phyloP scores from a whole-genome alignment of 345 rosid species.

The Cardamine occulta region DNA sequence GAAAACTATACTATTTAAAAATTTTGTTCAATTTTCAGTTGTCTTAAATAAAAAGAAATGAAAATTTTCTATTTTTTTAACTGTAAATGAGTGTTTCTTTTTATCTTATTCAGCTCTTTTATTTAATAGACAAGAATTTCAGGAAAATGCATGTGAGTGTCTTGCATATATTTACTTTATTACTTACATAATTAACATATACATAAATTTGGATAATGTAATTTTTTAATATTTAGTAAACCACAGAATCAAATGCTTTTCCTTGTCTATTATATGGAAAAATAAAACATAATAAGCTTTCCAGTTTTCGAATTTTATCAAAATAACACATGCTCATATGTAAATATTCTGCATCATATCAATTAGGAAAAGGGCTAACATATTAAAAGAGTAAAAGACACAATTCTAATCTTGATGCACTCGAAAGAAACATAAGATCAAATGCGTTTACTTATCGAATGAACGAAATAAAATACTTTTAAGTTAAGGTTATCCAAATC shows the following conservation, averaged over 20 bases:
- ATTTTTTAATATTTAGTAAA: neutral
- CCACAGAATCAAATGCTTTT: neutral
- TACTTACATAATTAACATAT: neutral
- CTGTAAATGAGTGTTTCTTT: neutral
- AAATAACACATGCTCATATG: neutral
- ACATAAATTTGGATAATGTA: neutral
- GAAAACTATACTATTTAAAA: neutral
- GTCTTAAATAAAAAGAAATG: neutral
- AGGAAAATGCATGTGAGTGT: neutral
- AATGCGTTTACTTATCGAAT: neutral
- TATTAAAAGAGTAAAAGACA: neutral
- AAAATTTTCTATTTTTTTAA: neutral
- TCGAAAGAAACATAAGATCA: conserved; percentile 8
- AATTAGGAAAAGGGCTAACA: neutral
- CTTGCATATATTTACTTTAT: neutral
- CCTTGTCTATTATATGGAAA: neutral
- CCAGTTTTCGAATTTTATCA: neutral
- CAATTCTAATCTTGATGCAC: neutral
- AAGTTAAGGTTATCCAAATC: neutral
- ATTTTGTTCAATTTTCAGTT: neutral
- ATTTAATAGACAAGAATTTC: neutral
- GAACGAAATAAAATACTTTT: neutral
- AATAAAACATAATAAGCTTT: neutral
- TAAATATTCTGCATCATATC: neutral
- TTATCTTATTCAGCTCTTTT: neutral